phyloP scores from a whole-genome alignment of 1,139 yeast species.

The Yamadazyma epiphylla region DNA sequence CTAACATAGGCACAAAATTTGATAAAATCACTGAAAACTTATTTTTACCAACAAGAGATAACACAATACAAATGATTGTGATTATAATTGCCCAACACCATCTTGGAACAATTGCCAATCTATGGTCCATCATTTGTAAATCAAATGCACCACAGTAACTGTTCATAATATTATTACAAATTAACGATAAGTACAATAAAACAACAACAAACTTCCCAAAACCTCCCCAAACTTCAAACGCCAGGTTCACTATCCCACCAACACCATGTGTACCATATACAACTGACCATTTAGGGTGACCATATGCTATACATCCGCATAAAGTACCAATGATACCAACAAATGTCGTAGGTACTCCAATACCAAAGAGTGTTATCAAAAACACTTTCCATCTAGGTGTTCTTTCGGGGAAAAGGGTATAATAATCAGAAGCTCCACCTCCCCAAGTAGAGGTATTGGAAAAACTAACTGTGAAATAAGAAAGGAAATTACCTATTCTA shows the following conservation, averaged over 20 bases:
- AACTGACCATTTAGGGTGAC: conserved; percentile 55
- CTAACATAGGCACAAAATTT: conserved; percentile 92
- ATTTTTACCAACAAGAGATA: conserved; percentile 74
- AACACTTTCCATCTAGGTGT: conserved; percentile 59
- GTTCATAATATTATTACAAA: conserved; percentile 47
- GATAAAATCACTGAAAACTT: conserved; percentile 72
- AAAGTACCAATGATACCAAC: conserved; percentile 73
- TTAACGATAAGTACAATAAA: conserved; percentile 28
- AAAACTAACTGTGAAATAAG: conserved; percentile 71
- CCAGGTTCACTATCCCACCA: conserved; percentile 72
- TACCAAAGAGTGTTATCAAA: conserved; percentile 62
- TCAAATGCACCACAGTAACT: conserved; percentile 84
- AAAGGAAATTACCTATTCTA: conserved; percentile 61
- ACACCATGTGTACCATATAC: conserved; percentile 61
- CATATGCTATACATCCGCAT: conserved; percentile 66
- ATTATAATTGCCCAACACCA: conserved; percentile 72
- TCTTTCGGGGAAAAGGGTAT: conserved; percentile 74
- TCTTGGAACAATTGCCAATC: conserved; percentile 66
- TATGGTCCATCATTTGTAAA: conserved; percentile 64
- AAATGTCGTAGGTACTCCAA: conserved; percentile 68
- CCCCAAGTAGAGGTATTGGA: conserved; percentile 92
- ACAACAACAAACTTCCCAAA: conserved; percentile 54
- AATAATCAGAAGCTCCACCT: conserved; percentile 81
- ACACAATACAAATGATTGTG: conserved; percentile 62
- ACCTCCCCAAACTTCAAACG: conserved; percentile 73